phyloP scores from a whole-genome alignment of 163 green algal genomes.

The Scenedesmus sp. region DNA sequence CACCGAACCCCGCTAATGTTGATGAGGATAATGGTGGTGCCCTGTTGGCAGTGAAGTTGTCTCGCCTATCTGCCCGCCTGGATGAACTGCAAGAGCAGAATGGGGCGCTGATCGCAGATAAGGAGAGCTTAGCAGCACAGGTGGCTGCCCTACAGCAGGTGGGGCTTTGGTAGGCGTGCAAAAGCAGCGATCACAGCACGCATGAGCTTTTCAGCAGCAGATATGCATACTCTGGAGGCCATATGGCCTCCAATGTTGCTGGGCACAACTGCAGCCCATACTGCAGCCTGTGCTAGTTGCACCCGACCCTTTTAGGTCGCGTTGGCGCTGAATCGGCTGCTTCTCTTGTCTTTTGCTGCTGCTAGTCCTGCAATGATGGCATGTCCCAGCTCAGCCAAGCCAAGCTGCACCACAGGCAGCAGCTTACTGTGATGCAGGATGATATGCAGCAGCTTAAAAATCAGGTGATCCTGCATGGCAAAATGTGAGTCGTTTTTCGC shows the following conservation, averaged over 20 bases:
- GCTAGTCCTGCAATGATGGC: not conserved
- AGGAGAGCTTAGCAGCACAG: not conserved
- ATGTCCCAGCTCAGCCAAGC: not conserved
- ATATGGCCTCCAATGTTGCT: not conserved
- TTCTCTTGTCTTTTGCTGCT: not conserved
- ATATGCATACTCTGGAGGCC: too few relatives aligned
- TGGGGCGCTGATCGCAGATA: not conserved
- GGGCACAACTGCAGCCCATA: not conserved
- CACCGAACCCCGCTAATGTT: not conserved
- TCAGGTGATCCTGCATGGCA: too few relatives aligned
- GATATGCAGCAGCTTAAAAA: slow-evolving; percentile 17
- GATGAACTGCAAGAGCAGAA: slow-evolving; percentile 25
- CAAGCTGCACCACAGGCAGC: slow-evolving; percentile 31
- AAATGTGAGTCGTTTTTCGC: too few relatives aligned
- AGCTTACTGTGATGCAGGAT: slow-evolving; percentile 32
- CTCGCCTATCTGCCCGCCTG: not conserved
- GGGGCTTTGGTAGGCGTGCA: not conserved
- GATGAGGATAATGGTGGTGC: not conserved
- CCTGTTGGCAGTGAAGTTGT: slow-evolving; percentile 1
- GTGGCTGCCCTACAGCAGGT: slow-evolving; percentile 20
- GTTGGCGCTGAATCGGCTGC: not conserved
- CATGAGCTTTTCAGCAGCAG: not conserved
- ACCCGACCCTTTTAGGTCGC: not conserved
- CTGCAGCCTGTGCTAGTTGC: not conserved
- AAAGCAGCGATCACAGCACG: not conserved